A percentile compares a stretch with the other conserved stretches of the same genome.
phyloP scores from a whole-genome alignment of 768 basidiomycete genomes.

The Tephrocybe sp. region DNA sequence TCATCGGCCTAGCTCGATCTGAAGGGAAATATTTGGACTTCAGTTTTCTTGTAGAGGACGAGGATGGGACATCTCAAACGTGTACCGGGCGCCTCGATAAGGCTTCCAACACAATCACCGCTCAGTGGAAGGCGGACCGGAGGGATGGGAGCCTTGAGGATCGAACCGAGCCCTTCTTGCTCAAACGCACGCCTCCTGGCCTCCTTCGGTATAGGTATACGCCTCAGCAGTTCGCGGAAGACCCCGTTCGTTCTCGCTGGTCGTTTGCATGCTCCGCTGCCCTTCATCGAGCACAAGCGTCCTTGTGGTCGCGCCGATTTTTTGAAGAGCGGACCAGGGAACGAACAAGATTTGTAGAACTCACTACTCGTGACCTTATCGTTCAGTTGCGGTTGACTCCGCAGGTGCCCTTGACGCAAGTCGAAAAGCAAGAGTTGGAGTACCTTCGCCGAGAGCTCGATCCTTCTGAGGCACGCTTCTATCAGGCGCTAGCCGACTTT shows the following conservation, averaged over 20 bases:
- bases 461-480: slow-evolving; percentile 35
- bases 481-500: slow-evolving; percentile 31
- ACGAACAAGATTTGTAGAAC: slow-evolving; percentile 30
- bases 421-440: slow-evolving; percentile 29
- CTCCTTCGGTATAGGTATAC: slow-evolving; percentile 32
- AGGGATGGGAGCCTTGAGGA: slow-evolving; percentile 9
- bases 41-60: slow-evolving; percentile 25
- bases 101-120: slow-evolving; percentile 17
- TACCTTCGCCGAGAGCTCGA: slow-evolving; percentile 29
- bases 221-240: slow-evolving; percentile 24
- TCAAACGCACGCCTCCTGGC: slow-evolving; percentile 29
- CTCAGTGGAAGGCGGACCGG: slow-evolving; percentile 14
- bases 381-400: slow-evolving; percentile 31
- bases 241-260: slow-evolving; percentile 33
- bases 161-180: slow-evolving; percentile 20
- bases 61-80: slow-evolving; percentile 24
- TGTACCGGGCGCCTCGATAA: slow-evolving; percentile 24
- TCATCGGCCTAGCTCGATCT: slow-evolving; percentile 23
- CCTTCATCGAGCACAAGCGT: slow-evolving; percentile 28
- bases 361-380: slow-evolving; percentile 28
- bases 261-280: slow-evolving; percentile 31
- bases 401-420: slow-evolving; percentile 24
- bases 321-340: slow-evolving; percentile 30
- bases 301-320: slow-evolving; percentile 31
- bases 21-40: slow-evolving; percentile 22